Base-by-base conservation (phyloP, 1,284 basidiomycete species). In the Schizopora paradoxa region DNA sequence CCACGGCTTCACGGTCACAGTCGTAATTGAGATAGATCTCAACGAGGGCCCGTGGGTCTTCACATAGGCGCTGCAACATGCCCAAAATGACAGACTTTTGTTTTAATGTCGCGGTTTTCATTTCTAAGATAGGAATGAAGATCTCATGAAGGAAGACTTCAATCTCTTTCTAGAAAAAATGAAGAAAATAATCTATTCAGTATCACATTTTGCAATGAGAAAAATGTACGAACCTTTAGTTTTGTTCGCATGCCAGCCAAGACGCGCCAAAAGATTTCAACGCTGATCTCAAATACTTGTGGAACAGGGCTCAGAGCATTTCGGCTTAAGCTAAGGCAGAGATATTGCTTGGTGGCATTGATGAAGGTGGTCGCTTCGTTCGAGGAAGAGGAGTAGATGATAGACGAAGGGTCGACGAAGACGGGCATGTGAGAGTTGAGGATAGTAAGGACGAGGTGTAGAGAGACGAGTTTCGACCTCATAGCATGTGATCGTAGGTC, bases 1-100 rank as follows among this genome's bases (percentile, higher is more conserved):
- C 94, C 5, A 78, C 76, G 4, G 92, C 90, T 45, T 91, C 82
- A 52, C 90, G 81, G 61, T 97, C 94, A 61, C 94, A 98, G 59
- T 98, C 94, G 61, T 98, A 97, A 65, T 98, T 98, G 64, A 98
- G 81, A 67, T 97, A 98, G 47, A 97, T 83, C 63, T 98, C 94
- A 19, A 98, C 94, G 13, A 98, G 72, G 5, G 93, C 92, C 63
- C 97, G 94, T 1, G 94, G 92, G 58, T 97, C 93, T 62, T 94
- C 87, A 59, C 88, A 93, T 11, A 98, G 70, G 38, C 88, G 79
- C 22, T 86, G 84, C 43, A 94, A 66, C 76, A 94, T 91, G 33
- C 79, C 82, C 41, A 97, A 74, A 46, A 97, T 86, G 41, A 91
- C 81, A 4, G 86, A 87, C 67, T 98, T 97, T 61, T 97, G 96